phyloP scores from a whole-genome alignment of 2,329 filamentous ascomycete genomes.

The Apiospora malaysiana region DNA sequence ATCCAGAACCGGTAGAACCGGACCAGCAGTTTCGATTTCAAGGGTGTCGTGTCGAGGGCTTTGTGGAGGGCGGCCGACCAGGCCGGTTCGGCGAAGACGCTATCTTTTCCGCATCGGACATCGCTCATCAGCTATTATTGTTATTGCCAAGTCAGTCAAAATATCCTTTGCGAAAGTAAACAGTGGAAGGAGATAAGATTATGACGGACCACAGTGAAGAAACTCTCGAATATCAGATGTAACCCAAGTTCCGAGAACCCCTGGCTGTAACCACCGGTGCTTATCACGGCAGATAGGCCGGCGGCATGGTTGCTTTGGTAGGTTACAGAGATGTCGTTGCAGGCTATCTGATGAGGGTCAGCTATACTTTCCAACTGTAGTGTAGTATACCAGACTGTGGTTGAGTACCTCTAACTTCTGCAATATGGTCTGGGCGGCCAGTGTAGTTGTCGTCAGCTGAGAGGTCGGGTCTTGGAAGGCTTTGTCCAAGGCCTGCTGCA shows the following conservation, averaged over 20 bases:
- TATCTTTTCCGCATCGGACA: slow-evolving; percentile 34
- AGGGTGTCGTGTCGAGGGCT: slow-evolving; percentile 29
- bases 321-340: slow-evolving; percentile 35
- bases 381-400: neutral
- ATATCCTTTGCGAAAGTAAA: neutral
- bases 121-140: slow-evolving; percentile 36
- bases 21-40: slow-evolving; percentile 28
- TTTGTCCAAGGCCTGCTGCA: slow-evolving; percentile 34
- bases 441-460: slow-evolving; percentile 25
- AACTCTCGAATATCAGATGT: slow-evolving; percentile 36
- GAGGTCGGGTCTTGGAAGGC: slow-evolving; percentile 29
- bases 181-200: neutral
- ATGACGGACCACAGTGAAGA: slow-evolving; percentile 36
- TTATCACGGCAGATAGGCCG: slow-evolving; percentile 36
- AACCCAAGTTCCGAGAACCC: slow-evolving; percentile 34
- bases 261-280: slow-evolving; percentile 31
- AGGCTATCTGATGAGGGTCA: slow-evolving; percentile 26
- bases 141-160: slow-evolving; percentile 22
- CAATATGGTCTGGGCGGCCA: neutral
- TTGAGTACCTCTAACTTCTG: neutral
- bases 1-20: slow-evolving; percentile 35
- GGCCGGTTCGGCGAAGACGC: slow-evolving; percentile 32
- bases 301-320: slow-evolving; percentile 38
- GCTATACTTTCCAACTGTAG: neutral
- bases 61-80: slow-evolving; percentile 33